These are phyloP conservation scores for Cupressus sempervirens DNA, from an alignment of 75 land plant genomes.

Conservation along the genomic window DNA sequence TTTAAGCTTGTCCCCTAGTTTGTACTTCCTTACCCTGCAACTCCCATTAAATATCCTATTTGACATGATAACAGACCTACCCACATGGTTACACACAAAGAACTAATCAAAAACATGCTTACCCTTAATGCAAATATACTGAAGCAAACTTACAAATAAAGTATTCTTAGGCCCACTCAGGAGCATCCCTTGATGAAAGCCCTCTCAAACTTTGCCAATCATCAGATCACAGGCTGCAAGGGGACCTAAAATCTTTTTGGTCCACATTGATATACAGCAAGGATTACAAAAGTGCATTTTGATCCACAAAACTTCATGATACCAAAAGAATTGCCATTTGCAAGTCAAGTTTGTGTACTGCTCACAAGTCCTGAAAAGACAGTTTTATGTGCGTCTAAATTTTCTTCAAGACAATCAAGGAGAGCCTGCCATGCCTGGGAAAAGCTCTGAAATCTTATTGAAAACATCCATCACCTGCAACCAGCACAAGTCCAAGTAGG, in stretches of 20 bases:
- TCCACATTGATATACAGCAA: not conserved
- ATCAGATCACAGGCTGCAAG: not conserved
- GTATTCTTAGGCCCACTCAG: not conserved
- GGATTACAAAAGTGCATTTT: conserved; percentile 2
- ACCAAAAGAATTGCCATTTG: not conserved
- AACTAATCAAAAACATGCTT: not conserved
- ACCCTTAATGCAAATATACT: not conserved
- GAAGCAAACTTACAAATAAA: not conserved
- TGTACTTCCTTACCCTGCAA: not conserved
- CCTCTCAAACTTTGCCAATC: not conserved
- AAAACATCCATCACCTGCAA: conserved; percentile 93
- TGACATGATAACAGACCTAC: not conserved
- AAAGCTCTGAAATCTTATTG: conserved; percentile 89
- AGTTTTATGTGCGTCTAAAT: not conserved
- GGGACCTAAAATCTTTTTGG: conserved; percentile 1
- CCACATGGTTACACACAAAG: not conserved
- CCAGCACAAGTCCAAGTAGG: not conserved
- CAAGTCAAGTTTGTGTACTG: not conserved
- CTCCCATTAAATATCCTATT: not conserved
- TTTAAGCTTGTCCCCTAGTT: not conserved
- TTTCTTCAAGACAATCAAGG: not conserved
- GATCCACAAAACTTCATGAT: conserved; percentile 3
- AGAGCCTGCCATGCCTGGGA: conserved; percentile 68
- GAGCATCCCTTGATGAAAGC: not conserved
- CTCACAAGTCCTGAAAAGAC: not conserved